Evolutionary conservation across 2,329 filamentous ascomycete species (phyloP).

Genomic region (Monilinia aucupariae): DNA sequence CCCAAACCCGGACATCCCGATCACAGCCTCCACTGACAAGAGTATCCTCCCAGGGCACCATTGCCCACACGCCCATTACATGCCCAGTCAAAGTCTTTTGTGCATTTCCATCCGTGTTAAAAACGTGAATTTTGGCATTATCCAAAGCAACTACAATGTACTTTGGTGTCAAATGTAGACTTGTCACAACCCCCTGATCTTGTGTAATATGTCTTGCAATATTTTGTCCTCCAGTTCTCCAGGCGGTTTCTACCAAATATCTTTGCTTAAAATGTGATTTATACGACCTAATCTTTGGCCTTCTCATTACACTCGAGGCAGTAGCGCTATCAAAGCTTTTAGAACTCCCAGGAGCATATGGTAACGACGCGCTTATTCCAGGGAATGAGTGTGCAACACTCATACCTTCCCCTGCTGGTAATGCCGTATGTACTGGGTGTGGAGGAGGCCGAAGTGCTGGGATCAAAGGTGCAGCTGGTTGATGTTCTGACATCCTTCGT

Average conservation of each 20-base stretch:
- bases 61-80: slow-evolving; percentile 99
- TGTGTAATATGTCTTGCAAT: slow-evolving; percentile 86
- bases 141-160: slow-evolving; percentile 97
- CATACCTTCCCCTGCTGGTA: slow-evolving; percentile 17
- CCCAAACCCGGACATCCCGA: slow-evolving; percentile 93
- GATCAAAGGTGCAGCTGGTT: slow-evolving; percentile 24
- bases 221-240: slow-evolving; percentile 84
- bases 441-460: slow-evolving; percentile 29
- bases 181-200: slow-evolving; percentile 94
- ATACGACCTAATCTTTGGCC: slow-evolving; percentile 71
- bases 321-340: slow-evolving; percentile 52
- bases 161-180: slow-evolving; percentile 84
- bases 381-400: slow-evolving; percentile 41
- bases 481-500: slow-evolving; percentile 45
- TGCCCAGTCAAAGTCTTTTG: slow-evolving; percentile 89
- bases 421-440: slow-evolving; percentile 27
- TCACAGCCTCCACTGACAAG: slow-evolving; percentile 96
- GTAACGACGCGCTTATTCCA: slow-evolving; percentile 40
- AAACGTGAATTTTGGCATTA: slow-evolving; percentile 98
- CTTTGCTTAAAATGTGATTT: slow-evolving; percentile 97
- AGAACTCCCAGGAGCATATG: slow-evolving; percentile 28
- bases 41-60: slow-evolving; percentile 96
- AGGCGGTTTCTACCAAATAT: slow-evolving; percentile 94
- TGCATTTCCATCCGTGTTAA: slow-evolving; percentile 83
- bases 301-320: slow-evolving; percentile 40